Evolutionary conservation across 371 early-diverging fungal genomes (phyloP).

Genomic region (Lichtheimia ramosa): DNA sequence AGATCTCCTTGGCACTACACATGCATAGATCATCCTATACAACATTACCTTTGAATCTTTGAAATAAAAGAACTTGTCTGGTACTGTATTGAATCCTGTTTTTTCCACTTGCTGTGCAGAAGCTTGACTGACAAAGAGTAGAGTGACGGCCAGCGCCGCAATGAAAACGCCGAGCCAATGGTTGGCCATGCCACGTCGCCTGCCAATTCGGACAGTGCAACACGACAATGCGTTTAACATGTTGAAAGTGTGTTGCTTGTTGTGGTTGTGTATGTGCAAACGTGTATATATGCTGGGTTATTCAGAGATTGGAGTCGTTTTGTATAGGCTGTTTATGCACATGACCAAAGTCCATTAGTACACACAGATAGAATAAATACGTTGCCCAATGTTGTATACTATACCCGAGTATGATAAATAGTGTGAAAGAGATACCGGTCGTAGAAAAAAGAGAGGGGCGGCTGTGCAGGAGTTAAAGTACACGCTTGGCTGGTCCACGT

Average conservation of each 20-base stretch:
- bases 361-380: too few species aligned
- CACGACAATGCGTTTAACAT: conserved; percentile 14
- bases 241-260: not conserved
- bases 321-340: too few species aligned
- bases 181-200: conserved; percentile 1
- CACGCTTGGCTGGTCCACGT: too few species aligned
- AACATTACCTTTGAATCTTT: conserved; percentile 65
- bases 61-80: conserved; percentile 65
- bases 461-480: too few species aligned
- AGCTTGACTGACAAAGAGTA: conserved; percentile 9
- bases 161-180: conserved; percentile 13
- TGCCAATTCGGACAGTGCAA: not conserved
- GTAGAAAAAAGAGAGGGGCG: too few species aligned
- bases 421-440: too few species aligned
- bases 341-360: too few species aligned
- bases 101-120: conserved; percentile 23
- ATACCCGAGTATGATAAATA: too few species aligned
- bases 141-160: conserved; percentile 15
- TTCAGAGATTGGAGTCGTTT: too few species aligned
- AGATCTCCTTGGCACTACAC: conserved; percentile 1
- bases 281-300: too few species aligned
- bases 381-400: too few species aligned
- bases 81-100: conserved; percentile 49
- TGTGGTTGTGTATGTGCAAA: too few species aligned
- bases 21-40: not conserved